A percentile compares a stretch with the other conserved stretches of the same genome.
Evolutionary conservation across 371 early-diverging fungal species (phyloP).

Genomic region (Lichtheimia corymbifera): DNA sequence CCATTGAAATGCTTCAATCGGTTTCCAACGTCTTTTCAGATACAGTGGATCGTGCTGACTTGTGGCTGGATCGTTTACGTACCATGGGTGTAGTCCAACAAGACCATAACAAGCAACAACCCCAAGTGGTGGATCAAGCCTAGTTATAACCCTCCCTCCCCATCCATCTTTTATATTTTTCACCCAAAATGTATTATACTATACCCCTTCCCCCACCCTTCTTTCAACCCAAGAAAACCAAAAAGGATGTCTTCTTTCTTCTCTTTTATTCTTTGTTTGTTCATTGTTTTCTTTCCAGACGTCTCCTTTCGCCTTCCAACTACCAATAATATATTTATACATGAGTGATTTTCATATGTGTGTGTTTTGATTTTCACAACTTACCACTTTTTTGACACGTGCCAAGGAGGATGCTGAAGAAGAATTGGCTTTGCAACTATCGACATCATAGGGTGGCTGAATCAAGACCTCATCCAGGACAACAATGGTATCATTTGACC

Average conservation of each 20-base stretch:
- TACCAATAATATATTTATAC: conserved; percentile 17
- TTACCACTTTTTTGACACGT: conserved; percentile 78
- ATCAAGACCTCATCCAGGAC: conserved; percentile 86
- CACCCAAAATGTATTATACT: not conserved
- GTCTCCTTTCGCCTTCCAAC: conserved; percentile 61
- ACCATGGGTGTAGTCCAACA: conserved; percentile 27
- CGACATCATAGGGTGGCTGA: conserved; percentile 72
- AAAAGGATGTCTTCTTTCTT: not conserved
- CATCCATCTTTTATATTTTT: not conserved
- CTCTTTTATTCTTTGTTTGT: conserved; percentile 5
- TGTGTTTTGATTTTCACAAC: conserved; percentile 8
- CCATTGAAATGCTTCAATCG: conserved; percentile 68
- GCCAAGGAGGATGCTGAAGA: conserved; percentile 64
- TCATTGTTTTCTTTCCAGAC: conserved; percentile 34
- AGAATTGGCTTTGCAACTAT: conserved; percentile 67
- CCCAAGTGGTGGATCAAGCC: conserved; percentile 1
- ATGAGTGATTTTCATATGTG: not conserved
- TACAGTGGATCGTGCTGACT: conserved; percentile 75
- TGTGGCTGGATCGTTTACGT: conserved; percentile 55
- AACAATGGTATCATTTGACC: conserved; percentile 76
- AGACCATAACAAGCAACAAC: not conserved
- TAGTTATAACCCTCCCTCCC: not conserved
- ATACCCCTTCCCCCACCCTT: not conserved
- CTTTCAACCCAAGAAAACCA: not conserved
- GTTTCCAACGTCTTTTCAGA: conserved; percentile 70